phyloP scores from a whole-genome alignment of 345 rosid species.

The thale cress (Arabidopsis thaliana) region TAIR10.1 NC_003076.8:24688501-24689000 shows the following conservation, averaged over 20 bases:
- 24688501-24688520: no score
- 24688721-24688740: conserved; percentile 10
- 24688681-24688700: neutral
- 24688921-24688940: conserved; percentile 1
- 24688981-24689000: neutral
- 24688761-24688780: conserved; percentile 19
- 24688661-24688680: neutral
- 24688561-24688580: neutral
- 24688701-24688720: neutral
- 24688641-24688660: neutral
- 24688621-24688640: neutral
- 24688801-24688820: conserved; percentile 22
- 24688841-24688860: neutral
- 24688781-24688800: conserved; percentile 18
- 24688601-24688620: neutral
- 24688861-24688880: neutral
- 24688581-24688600: neutral
- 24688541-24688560: no score
- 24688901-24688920: neutral
- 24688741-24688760: neutral
- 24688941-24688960: conserved; percentile 34
- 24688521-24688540: no score
- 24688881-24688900: neutral
- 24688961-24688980: conserved; percentile 10
- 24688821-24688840: conserved; percentile 18